Evolutionary conservation across 495 filamentous ascomycete species (phyloP).

Genomic region (Rusavskia elegans): DNA sequence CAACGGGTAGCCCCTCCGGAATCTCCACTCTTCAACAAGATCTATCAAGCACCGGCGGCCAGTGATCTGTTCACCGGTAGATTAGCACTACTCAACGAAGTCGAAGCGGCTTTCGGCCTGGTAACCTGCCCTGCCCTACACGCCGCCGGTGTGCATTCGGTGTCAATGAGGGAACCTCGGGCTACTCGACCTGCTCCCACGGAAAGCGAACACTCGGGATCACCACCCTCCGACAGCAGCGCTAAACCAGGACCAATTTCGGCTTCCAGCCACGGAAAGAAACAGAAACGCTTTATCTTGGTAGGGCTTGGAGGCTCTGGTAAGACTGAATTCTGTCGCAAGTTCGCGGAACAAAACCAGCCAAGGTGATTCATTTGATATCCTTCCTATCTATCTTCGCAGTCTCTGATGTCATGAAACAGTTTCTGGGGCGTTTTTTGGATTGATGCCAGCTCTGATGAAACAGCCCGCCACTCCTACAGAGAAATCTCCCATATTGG

Average conservation of each 20-base stretch:
- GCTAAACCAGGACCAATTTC: too few species aligned
- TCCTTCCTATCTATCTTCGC: neutral
- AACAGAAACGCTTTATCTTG: slow-evolving; percentile 19
- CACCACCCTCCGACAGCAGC: too few species aligned
- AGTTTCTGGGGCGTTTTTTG: slow-evolving; percentile 20
- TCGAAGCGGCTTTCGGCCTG: neutral
- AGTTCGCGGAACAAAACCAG: slow-evolving; percentile 20
- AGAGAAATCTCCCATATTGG: slow-evolving; percentile 15
- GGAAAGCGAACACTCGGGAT: too few species aligned
- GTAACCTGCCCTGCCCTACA: neutral
- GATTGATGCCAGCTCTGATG: slow-evolving; percentile 16
- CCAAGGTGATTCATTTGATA: slow-evolving; percentile 5
- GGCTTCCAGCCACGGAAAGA: too few species aligned
- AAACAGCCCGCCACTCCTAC: slow-evolving; percentile 15
- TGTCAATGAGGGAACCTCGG: too few species aligned
- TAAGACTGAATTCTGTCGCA: slow-evolving; percentile 23
- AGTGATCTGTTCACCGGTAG: slow-evolving; percentile 11
- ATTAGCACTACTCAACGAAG: neutral
- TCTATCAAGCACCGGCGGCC: slow-evolving; percentile 2
- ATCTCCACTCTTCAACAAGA: neutral
- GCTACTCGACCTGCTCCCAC: too few species aligned
- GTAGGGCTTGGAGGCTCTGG: slow-evolving; percentile 22
- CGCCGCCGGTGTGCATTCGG: too few species aligned
- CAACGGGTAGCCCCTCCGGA: too few species aligned
- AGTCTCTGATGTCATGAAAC: neutral